phyloP scores from a whole-genome alignment of 768 basidiomycete genomes.

The Cyathus striatus region DNA sequence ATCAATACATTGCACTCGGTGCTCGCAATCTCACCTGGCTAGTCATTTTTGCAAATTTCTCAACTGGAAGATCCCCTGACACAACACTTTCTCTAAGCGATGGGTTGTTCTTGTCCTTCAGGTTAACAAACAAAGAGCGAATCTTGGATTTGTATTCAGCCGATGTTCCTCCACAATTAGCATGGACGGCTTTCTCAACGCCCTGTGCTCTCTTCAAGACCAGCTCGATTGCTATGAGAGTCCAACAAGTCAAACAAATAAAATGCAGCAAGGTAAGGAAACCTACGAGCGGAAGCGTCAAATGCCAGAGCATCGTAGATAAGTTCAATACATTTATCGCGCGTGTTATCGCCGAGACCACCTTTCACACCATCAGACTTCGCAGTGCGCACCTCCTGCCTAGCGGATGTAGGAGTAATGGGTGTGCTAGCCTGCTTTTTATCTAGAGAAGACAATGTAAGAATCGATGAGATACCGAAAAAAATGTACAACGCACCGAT shows the following conservation, averaged over 20 bases:
- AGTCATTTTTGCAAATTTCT: constrained; percentile 73
- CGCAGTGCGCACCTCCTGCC: constrained; percentile 43
- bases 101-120: constrained; percentile 95
- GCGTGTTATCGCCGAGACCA: constrained; percentile 61
- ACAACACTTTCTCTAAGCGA: constrained; percentile 80
- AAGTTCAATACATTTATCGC: constrained; percentile 86
- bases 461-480: background rate
- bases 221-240: constrained; percentile 56
- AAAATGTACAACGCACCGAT: constrained; percentile 4
- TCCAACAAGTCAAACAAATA: constrained; percentile 1
- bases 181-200: constrained; percentile 65
- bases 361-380: constrained; percentile 69
- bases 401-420: constrained; percentile 25
- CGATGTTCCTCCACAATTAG: constrained; percentile 38
- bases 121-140: constrained; percentile 83
- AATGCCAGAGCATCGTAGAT: constrained; percentile 87
- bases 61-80: constrained; percentile 68
- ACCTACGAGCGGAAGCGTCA: constrained; percentile 87
- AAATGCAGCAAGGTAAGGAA: background rate
- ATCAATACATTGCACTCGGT: background rate
- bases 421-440: constrained; percentile 30
- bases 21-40: constrained; percentile 53
- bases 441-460: constrained; percentile 7
- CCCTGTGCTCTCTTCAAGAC: constrained; percentile 61
- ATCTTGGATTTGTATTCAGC: constrained; percentile 72